These are phyloP conservation scores for Diaporthe ampelina DNA, from an alignment of 2,329 filamentous ascomycete genomes.

Conservation along the genomic window DNA sequence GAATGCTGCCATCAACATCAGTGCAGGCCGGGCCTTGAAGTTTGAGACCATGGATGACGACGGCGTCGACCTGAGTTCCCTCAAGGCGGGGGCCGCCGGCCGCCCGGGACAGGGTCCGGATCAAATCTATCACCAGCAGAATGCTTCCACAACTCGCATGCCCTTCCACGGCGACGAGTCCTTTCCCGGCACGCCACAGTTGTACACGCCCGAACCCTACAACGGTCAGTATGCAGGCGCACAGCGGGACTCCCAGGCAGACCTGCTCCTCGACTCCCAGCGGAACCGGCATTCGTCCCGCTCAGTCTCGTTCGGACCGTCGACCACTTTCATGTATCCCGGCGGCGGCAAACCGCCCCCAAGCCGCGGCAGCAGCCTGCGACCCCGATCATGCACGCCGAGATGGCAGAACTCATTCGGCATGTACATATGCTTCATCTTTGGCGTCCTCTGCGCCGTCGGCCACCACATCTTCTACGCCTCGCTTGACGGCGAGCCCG, in stretches of 20 bases:
- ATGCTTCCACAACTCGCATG: constrained; percentile 34
- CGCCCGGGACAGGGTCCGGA: constrained; percentile 15
- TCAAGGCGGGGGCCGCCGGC: constrained; percentile 3
- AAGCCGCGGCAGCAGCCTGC: neutral
- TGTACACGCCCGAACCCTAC: constrained; percentile 15
- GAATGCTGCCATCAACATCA: constrained; percentile 7
- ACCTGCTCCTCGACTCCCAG: constrained; percentile 17
- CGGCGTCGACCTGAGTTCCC: constrained; percentile 31
- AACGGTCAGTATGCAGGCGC: neutral
- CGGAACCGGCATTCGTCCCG: constrained; percentile 10
- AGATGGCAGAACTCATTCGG: constrained; percentile 44
- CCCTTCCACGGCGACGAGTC: constrained; percentile 39
- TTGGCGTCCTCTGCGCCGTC: constrained; percentile 53
- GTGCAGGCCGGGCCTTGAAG: neutral
- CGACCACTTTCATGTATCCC: constrained; percentile 15
- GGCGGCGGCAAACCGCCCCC: constrained; percentile 20
- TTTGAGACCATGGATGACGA: constrained; percentile 34
- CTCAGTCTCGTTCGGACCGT: constrained; percentile 35
- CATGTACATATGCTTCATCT: constrained; percentile 55
- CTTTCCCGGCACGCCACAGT: constrained; percentile 18
- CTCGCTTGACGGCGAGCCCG: constrained; percentile 50
- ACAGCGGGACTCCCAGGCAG: constrained; percentile 31
- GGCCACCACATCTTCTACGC: constrained; percentile 56
- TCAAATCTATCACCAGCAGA: constrained; percentile 18
- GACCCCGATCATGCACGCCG: constrained; percentile 27